Conservation (phyloP, 768 basidiomycete genomes). For the Naganishia antarctica region DNA sequence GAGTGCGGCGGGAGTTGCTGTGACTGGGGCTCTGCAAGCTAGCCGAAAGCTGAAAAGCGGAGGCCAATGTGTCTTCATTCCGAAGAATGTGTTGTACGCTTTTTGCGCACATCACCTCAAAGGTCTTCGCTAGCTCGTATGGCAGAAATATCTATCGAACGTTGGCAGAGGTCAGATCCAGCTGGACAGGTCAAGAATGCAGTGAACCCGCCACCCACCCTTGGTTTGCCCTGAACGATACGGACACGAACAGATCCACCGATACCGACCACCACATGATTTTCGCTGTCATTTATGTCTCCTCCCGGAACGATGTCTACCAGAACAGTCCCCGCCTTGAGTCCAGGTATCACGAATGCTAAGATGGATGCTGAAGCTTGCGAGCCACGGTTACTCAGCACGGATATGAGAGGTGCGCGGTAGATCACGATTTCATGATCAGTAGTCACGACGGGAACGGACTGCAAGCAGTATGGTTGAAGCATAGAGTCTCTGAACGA, state of each 20-base stretch:
- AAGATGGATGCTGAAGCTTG: constrained; percentile 3
- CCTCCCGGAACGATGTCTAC: constrained; percentile 19
- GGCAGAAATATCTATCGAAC: constrained; percentile 19
- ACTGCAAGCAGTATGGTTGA: not conserved
- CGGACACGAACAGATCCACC: constrained; percentile 21
- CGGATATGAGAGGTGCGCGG: constrained; percentile 16
- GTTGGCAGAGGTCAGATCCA: not conserved
- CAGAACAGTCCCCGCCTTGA: constrained; percentile 27
- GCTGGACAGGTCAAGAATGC: not conserved
- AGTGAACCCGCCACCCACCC: constrained; percentile 17
- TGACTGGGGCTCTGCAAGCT: not conserved
- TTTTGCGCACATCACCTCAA: not conserved
- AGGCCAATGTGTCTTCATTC: not conserved
- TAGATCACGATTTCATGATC: constrained; percentile 25
- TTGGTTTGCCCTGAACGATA: constrained; percentile 21
- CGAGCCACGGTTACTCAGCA: constrained; percentile 23
- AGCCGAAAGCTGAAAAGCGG: not conserved
- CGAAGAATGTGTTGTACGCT: not conserved
- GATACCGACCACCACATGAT: constrained; percentile 24
- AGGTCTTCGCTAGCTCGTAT: constrained; percentile 1
- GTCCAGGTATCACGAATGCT: constrained; percentile 9
- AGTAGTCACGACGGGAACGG: constrained; percentile 18
- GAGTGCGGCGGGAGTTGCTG: not conserved
- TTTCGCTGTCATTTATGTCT: constrained; percentile 7
- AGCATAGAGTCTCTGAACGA: not conserved